These are phyloP conservation scores for Coemansia sp. DNA, from an alignment of 192 early-diverging fungal species.

Conservation along the genomic window DNA sequence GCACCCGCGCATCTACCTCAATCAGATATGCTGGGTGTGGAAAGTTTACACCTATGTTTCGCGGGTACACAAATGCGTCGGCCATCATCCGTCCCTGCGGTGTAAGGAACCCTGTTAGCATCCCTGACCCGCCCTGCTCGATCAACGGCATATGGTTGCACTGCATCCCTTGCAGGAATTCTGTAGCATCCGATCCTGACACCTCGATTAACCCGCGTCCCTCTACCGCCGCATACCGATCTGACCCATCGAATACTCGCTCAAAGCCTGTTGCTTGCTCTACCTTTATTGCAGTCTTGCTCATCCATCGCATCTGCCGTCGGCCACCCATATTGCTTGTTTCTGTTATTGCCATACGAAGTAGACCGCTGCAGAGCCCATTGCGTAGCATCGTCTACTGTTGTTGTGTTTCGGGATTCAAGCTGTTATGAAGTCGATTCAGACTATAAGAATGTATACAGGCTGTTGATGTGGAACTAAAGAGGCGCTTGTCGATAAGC, in stretches of 20 bases:
- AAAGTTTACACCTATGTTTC: constrained; percentile 60
- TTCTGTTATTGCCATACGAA: neutral
- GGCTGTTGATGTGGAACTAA: neutral
- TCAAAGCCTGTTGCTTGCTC: constrained; percentile 22
- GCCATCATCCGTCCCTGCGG: constrained; percentile 87
- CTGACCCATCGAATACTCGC: constrained; percentile 23
- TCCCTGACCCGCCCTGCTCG: constrained; percentile 69
- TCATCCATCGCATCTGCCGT: neutral
- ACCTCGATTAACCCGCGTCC: constrained; percentile 65
- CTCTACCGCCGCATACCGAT: constrained; percentile 57
- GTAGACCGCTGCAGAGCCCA: neutral
- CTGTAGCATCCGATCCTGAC: constrained; percentile 68
- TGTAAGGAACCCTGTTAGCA: constrained; percentile 78
- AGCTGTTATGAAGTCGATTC: neutral
- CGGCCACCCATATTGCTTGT: neutral
- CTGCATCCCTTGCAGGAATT: constrained; percentile 89
- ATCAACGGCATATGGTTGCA: constrained; percentile 83
- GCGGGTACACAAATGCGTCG: constrained; percentile 87
- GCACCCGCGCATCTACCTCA: constrained; percentile 67
- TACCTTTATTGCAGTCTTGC: constrained; percentile 5
- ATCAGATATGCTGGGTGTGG: constrained; percentile 71
- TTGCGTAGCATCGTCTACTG: neutral
- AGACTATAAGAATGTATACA: neutral
- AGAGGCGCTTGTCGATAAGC: neutral
- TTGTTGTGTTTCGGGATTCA: neutral